phyloP scores from a whole-genome alignment of 768 basidiomycete species.

The Tricholoma saponaceum region DNA sequence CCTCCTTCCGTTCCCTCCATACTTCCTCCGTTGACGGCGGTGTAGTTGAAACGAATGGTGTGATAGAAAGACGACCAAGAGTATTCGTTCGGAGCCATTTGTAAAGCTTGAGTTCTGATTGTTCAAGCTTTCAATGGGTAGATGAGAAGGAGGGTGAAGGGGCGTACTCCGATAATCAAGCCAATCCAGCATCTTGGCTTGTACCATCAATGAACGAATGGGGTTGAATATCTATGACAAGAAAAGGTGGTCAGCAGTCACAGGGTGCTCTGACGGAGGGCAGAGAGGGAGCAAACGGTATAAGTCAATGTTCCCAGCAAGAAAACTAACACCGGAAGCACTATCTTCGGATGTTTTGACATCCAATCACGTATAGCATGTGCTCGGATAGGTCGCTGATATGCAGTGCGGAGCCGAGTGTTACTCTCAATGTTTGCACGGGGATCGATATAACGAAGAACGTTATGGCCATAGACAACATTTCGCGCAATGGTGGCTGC shows the following conservation, averaged over 20 bases:
- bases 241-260: not conserved
- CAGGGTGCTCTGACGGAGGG: not conserved
- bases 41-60: constrained; percentile 15
- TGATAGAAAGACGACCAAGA: constrained; percentile 38
- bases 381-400: constrained; percentile 60
- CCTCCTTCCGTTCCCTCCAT: constrained; percentile 86
- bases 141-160: not conserved
- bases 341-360: constrained; percentile 80
- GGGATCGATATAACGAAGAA: constrained; percentile 20
- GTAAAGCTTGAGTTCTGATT: constrained; percentile 64
- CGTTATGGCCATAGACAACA: constrained; percentile 59
- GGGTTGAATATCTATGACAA: constrained; percentile 81
- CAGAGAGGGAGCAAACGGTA: constrained; percentile 47
- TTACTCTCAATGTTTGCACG: constrained; percentile 28
- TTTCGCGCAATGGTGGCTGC: constrained; percentile 84
- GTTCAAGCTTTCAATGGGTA: not conserved
- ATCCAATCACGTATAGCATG: constrained; percentile 77
- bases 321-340: constrained; percentile 78
- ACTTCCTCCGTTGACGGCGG: constrained; percentile 34
- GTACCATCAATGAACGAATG: constrained; percentile 77
- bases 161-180: constrained; percentile 71
- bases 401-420: constrained; percentile 48
- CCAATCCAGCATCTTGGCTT: constrained; percentile 78
- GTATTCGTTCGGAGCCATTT: constrained; percentile 71
- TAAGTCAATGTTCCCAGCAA: constrained; percentile 88